These are phyloP conservation scores for Diddensiella caesifluorescens DNA, from an alignment of 805 yeast genomes.

Conservation along the genomic window DNA sequence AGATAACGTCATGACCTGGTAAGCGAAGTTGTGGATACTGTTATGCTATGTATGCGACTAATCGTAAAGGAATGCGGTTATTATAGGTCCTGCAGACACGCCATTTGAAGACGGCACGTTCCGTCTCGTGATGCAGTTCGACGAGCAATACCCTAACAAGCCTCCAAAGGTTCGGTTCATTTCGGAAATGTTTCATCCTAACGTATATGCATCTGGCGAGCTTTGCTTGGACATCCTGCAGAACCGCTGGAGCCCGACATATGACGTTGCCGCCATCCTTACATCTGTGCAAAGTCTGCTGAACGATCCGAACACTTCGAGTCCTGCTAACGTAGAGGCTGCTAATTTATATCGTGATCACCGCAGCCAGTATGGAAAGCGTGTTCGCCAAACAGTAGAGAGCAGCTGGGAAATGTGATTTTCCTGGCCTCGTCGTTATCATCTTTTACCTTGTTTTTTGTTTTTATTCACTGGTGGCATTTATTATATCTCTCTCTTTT, in stretches of 20 bases:
- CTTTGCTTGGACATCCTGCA: slow-evolving; percentile 93
- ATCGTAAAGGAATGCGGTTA: slow-evolving; percentile 78
- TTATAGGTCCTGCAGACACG: slow-evolving; percentile 95
- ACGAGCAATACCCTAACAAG: slow-evolving; percentile 95
- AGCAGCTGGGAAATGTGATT: slow-evolving; percentile 63
- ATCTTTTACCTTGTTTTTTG: too few species aligned
- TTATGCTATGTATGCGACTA: background rate
- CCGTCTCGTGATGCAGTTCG: slow-evolving; percentile 77
- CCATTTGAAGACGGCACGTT: slow-evolving; percentile 99
- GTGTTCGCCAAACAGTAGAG: slow-evolving; percentile 94
- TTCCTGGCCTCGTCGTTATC: too few species aligned
- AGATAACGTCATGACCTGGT: slow-evolving; percentile 93
- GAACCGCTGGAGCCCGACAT: slow-evolving; percentile 97
- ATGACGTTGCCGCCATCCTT: slow-evolving; percentile 91
- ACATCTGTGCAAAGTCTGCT: slow-evolving; percentile 83
- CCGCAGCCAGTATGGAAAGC: slow-evolving; percentile 80
- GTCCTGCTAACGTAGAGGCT: slow-evolving; percentile 98
- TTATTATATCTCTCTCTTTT: too few species aligned
- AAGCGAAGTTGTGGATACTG: slow-evolving; percentile 20
- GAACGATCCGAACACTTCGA: slow-evolving; percentile 93
- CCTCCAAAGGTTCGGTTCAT: slow-evolving; percentile 91
- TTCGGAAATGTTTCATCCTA: slow-evolving; percentile 96
- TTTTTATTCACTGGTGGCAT: too few species aligned
- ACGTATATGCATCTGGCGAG: slow-evolving; percentile 93
- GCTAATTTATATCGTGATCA: slow-evolving; percentile 94